A percentile compares a stretch with the other conserved stretches of the same genome.
Evolutionary conservation across 495 filamentous ascomycete species (phyloP).

Genomic region (Penicilliopsis zonata): DNA sequence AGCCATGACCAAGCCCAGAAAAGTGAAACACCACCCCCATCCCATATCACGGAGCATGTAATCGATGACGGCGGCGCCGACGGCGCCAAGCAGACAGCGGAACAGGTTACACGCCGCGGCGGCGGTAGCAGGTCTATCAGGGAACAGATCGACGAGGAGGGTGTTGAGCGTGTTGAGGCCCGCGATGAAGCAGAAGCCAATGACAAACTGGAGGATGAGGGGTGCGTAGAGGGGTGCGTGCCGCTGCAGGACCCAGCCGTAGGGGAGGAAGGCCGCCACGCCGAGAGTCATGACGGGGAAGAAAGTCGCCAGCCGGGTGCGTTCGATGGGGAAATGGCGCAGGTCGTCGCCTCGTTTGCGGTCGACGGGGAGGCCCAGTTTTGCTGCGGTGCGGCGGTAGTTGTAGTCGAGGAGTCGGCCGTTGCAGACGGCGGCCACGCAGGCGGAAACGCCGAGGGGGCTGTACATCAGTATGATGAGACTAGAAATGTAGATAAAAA

Average conservation of each 20-base stretch:
- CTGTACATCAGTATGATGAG: too few species aligned
- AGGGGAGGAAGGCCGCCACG: conserved; percentile 30
- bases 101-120: conserved; percentile 57
- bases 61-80: conserved; percentile 43
- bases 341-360: conserved; percentile 36
- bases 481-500: too few species aligned
- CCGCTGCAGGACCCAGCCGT: conserved; percentile 44
- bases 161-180: conserved; percentile 26
- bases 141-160: conserved; percentile 52
- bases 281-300: conserved; percentile 34
- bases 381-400: conserved; percentile 39
- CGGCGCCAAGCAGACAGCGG: conserved; percentile 51
- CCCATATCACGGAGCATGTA: conserved; percentile 51
- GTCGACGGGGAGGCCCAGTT: conserved; percentile 34
- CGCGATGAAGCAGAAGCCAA: conserved; percentile 39
- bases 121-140: conserved; percentile 41
- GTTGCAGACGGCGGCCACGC: conserved; percentile 39
- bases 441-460: conserved; percentile 43
- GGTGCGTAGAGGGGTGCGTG: conserved; percentile 34
- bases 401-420: conserved; percentile 46
- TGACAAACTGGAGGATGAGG: conserved; percentile 43
- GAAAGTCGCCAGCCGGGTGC: conserved; percentile 37
- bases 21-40: conserved; percentile 48
- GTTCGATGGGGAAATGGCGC: conserved; percentile 46
- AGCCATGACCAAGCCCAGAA: conserved; percentile 21